Evolutionary conservation across 257 asterid genomes (phyloP), one percentile per base, ranked within the genome.

Genomic region (Euphrasia confusa): DNA sequence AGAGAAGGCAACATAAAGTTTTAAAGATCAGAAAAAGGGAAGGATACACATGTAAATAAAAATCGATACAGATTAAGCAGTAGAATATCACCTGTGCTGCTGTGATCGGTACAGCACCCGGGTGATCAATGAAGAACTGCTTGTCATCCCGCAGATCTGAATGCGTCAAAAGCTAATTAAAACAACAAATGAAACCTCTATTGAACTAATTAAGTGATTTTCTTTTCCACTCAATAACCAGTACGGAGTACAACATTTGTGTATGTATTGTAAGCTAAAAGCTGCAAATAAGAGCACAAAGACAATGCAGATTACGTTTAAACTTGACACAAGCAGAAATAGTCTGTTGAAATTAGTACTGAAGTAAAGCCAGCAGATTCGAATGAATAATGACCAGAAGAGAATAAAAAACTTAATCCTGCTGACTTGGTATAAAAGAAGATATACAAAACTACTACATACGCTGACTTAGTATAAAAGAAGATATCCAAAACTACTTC

Each of bases 131-230:
- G 18, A 91, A 85, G 88, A 85, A 91, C 54, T 88, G 85, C 83
- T 89, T 79, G 73, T 92, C 98, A 76, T 88, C 98, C 67, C 98
- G 94, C 80, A 92, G 98, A 81, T 92, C 98, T 92, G 88, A 67
- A 71, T 65, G 11, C 69, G 77, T 27, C 40, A 60, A 62, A 47
- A 63, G 57, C 13, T n/a, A n/a, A 10, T 50, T 48, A 45, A 45
- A 70, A 42, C 24, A 70, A 52, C 50, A 66, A 49, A 60, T 39
- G 7, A 67, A 42, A 39, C 64, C 54, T 53, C 58, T 45, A 53
- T 59, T 32, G 28, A 54, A 12, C 14, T 28, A n/a, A 54, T 47
- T 42, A 61, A 48, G 54, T 35, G 28, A 37, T 37, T 37, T 37
- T 24, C 62, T 18, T 28, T 61, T 28, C 48, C 55, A 37, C 63